A percentile compares a stretch with the other conserved stretches of the same genome.
These are phyloP conservation scores for Verticillium nubilum DNA, from an alignment of 2,329 filamentous ascomycete genomes.

Conservation along the genomic window DNA sequence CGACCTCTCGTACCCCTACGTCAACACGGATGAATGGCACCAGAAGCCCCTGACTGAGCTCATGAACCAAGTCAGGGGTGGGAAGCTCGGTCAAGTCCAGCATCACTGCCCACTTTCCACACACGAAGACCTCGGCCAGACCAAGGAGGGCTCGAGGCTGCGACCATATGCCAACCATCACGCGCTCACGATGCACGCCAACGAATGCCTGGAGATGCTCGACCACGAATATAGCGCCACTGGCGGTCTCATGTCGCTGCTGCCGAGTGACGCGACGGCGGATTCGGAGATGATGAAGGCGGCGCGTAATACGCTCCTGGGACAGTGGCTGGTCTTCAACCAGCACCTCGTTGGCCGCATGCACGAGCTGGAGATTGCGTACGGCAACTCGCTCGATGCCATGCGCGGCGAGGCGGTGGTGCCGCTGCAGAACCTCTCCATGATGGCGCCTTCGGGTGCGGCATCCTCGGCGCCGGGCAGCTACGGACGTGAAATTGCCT, in stretches of 20 bases:
- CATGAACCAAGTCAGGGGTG: conserved; percentile 34
- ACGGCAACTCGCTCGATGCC: conserved; percentile 44
- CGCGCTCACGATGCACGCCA: conserved; percentile 50
- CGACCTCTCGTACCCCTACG: conserved; percentile 42
- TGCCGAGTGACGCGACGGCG: conserved; percentile 36
- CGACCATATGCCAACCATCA: conserved; percentile 40
- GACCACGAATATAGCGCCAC: conserved; percentile 53
- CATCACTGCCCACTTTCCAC: conserved; percentile 40
- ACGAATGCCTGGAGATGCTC: conserved; percentile 52
- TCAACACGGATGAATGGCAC: conserved; percentile 41
- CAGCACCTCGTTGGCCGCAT: conserved; percentile 48
- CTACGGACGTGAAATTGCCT: conserved; percentile 43
- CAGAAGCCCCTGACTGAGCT: conserved; percentile 39
- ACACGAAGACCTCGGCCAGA: conserved; percentile 12
- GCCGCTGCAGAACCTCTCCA: conserved; percentile 46
- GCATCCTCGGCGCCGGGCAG: neutral
- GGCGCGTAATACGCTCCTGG: conserved; percentile 47
- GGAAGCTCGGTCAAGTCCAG: conserved; percentile 17
- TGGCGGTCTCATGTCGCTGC: conserved; percentile 49
- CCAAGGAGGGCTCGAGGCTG: conserved; percentile 8
- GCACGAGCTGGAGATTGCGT: conserved; percentile 51
- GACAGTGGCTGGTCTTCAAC: conserved; percentile 50
- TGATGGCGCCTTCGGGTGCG: conserved; percentile 34
- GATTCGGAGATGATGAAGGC: conserved; percentile 29
- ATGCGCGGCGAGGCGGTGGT: conserved; percentile 44